Evolutionary conservation across 2,329 filamentous ascomycete species (phyloP).

Genomic region (Fusarium oligoseptatum): DNA sequence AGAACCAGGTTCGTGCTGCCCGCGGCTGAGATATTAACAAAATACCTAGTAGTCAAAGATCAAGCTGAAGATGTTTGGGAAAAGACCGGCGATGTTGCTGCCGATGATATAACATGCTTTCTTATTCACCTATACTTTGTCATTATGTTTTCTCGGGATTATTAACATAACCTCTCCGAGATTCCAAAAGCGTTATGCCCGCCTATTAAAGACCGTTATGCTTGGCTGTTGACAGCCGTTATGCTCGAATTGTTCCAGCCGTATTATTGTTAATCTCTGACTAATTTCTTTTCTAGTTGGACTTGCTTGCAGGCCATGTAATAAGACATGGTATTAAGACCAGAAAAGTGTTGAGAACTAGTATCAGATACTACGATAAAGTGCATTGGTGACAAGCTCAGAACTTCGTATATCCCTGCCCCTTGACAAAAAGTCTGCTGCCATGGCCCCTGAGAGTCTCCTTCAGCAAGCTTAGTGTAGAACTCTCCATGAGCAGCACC

Average conservation of each 20-base stretch:
- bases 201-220: not conserved
- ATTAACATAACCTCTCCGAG: not conserved
- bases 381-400: not conserved
- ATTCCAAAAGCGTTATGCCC: not conserved
- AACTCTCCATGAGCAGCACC: conserved; percentile 58
- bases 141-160: not conserved
- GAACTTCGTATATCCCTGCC: conserved; percentile 55
- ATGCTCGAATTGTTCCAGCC: too few relatives aligned
- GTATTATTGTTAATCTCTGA: not conserved
- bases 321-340: not conserved
- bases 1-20: not conserved
- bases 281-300: not conserved
- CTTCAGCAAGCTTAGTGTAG: conserved; percentile 57
- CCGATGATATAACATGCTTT: accelerated
- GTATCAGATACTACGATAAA: not conserved
- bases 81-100: not conserved
- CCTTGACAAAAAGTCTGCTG: conserved; percentile 60
- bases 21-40: too few relatives aligned
- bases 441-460: conserved; percentile 60
- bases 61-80: not conserved
- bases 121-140: accelerated
- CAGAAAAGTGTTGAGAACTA: not conserved
- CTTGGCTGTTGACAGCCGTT: not conserved
- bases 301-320: not conserved
- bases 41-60: too few relatives aligned